A percentile compares a stretch with the other conserved stretches of the same genome.
These are phyloP conservation scores for Flaveria robusta DNA, from an alignment of 129 eudicot species.

Conservation along the genomic window DNA sequence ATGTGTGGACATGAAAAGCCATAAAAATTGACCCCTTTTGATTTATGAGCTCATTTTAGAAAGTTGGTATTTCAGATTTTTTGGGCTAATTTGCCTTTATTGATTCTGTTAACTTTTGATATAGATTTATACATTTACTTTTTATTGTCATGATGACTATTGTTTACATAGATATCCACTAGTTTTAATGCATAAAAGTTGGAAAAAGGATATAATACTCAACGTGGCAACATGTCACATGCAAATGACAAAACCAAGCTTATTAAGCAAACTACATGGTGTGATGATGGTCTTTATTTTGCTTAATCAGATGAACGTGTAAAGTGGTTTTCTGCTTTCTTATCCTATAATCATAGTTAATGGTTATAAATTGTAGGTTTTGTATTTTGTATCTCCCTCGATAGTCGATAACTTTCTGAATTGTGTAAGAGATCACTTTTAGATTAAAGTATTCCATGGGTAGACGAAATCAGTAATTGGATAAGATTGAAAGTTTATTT, in stretches of 20 bases:
- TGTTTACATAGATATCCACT: conserved; percentile 17
- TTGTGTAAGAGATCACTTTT: not conserved
- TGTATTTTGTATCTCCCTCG: no score
- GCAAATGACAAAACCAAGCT: conserved; percentile 3
- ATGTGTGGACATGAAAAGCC: conserved; percentile 22
- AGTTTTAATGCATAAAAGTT: not conserved
- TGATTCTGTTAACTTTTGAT: not conserved
- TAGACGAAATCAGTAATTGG: not conserved
- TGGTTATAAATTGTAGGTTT: not conserved
- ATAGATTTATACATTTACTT: conserved; percentile 14
- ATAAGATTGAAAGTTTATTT: no score
- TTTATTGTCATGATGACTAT: conserved; percentile 24
- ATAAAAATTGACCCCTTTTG: not conserved
- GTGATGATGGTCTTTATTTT: not conserved
- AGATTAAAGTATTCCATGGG: not conserved
- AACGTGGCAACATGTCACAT: conserved; percentile 25
- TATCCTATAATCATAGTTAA: not conserved
- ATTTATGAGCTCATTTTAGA: not conserved
- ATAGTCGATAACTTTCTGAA: not conserved
- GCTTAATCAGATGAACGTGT: not conserved
- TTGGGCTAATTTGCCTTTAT: not conserved
- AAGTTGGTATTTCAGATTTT: not conserved
- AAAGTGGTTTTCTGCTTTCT: conserved; percentile 8
- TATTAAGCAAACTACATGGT: not conserved
- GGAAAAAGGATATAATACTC: conserved; percentile 9